A percentile compares a stretch with the other conserved stretches of the same genome.
phyloP scores from a whole-genome alignment of 2,329 filamentous ascomycete species.

The Tetracladium maxilliforme region DNA sequence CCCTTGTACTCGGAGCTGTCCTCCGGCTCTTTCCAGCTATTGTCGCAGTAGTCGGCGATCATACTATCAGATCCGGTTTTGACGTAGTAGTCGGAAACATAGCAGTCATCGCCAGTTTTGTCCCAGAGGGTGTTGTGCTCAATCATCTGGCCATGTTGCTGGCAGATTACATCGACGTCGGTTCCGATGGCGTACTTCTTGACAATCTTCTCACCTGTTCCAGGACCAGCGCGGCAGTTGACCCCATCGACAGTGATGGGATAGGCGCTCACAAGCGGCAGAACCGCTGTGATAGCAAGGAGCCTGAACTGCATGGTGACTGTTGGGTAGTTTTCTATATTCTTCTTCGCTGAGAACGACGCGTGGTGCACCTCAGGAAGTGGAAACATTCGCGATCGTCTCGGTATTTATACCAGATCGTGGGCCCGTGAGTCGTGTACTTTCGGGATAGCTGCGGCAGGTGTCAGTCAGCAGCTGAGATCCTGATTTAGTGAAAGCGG shows the following conservation, averaged over 20 bases:
- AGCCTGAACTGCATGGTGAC: too few relatives aligned
- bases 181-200: conserved; percentile 3
- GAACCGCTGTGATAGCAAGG: too few relatives aligned
- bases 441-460: too few relatives aligned
- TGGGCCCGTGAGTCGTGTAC: too few relatives aligned
- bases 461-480: too few relatives aligned
- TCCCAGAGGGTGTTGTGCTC: conserved; percentile 5
- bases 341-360: too few relatives aligned
- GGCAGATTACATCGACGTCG: conserved; percentile 5
- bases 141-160: conserved; percentile 3
- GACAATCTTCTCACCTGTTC: conserved; percentile 2
- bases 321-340: too few relatives aligned
- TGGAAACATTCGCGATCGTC: too few relatives aligned
- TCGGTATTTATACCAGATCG: too few relatives aligned
- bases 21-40: conserved; percentile 1
- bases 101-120: conserved; percentile 5
- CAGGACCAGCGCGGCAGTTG: conserved; percentile 3
- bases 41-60: conserved; percentile 1
- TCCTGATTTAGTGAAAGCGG: too few relatives aligned
- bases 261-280: conserved; percentile 1
- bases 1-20: conserved; percentile 1
- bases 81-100: conserved; percentile 6
- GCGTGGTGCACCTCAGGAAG: too few relatives aligned
- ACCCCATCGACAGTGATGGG: conserved; percentile 2
- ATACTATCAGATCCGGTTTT: conserved; percentile 4